Conservation (phyloP, 1,284 basidiomycete species). For the Heterobasidion irregulare region DNA sequence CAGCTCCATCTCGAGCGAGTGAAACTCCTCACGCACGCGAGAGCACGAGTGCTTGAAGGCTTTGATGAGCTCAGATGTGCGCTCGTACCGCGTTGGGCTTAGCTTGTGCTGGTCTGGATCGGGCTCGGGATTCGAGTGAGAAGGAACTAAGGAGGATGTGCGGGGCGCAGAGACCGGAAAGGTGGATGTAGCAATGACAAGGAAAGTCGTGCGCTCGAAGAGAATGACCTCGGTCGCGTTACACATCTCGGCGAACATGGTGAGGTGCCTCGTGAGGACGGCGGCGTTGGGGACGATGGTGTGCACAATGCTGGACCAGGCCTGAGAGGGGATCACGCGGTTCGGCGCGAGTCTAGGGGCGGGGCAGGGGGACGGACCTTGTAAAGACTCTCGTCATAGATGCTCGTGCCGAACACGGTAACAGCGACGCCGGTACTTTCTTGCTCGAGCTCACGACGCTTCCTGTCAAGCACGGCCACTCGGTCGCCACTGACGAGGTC, state of each 20-base stretch:
- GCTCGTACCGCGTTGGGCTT: conserved; percentile 84
- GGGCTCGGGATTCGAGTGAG: conserved; percentile 1
- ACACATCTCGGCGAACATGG: conserved; percentile 78
- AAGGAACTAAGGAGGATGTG: conserved; percentile 9
- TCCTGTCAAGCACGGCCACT: conserved; percentile 54
- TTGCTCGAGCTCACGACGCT: conserved; percentile 58
- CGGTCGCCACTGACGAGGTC: conserved; percentile 62
- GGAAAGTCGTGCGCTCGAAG: conserved; percentile 95
- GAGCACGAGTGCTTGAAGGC: conserved; percentile 89
- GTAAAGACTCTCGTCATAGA: conserved; percentile 97
- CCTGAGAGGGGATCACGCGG: conserved; percentile 36
- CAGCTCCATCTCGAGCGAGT: conserved; percentile 74
- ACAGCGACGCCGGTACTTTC: conserved; percentile 52
- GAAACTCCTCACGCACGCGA: conserved; percentile 75
- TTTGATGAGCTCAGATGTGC: conserved; percentile 93
- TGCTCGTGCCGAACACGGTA: conserved; percentile 88
- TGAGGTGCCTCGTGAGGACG: conserved; percentile 82
- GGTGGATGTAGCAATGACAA: conserved; percentile 83
- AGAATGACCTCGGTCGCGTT: conserved; percentile 91
- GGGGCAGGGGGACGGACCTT: conserved; percentile 45
- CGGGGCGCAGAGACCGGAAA: conserved; percentile 1
- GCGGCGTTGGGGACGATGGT: conserved; percentile 92
- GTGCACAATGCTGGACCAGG: conserved; percentile 97
- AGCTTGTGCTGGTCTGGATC: conserved; percentile 40
- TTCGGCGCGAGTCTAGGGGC: conserved; percentile 2